Evolutionary conservation across 805 yeast species (phyloP), one percentile per base, ranked within the genome.

Genomic region (Ogataea polymorpha): DNA sequence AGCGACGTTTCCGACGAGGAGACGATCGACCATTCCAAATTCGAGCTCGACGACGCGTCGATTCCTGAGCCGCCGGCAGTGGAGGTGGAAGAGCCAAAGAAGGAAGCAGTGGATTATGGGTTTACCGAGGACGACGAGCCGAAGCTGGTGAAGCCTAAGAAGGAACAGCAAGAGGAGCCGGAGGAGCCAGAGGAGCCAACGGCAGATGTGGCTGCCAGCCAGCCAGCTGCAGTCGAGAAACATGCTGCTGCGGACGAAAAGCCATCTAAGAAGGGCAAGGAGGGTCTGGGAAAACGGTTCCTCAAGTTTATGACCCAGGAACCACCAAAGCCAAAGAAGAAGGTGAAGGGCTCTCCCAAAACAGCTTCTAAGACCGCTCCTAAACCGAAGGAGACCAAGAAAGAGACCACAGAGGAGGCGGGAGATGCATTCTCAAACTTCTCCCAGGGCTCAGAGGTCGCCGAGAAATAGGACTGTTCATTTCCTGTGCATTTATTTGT

Each of bases 401-500:
- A 24, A 28, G 39, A 30, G 23, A 35, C 46, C 11, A 50, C 27
- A 3, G 48, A 37, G 20, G 48, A 21, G 13, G 52, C 31, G 4
- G 39, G 35, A 8, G 46, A 33, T n/a, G 51, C 72, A 2, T 71
- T 71, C 45, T 60, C 70, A 18, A 72, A 71, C 3, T 71, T 71
- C 50, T 65, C 71, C n/a, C 75, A 71, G 53, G 75, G 74, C 20
- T 70, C 74, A 5, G 62, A 50, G 12, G 40, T 58, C 13, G 47
- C 41, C 10, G 49, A 37, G n/a, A 39, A 32, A 39, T 39, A 33
- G 27, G 10, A 25, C 29, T 18, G 39, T 32, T 43, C 35, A 37
- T 39, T 32, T 43, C 41, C 36, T 38, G 37, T 38, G 39, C 39
- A 34, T 31, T 41, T 32, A 17, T 17, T 18, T 6, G 35, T 38